Conservation (phyloP, 1,284 basidiomycete species). For the Moesziomyces sp. region DNA sequence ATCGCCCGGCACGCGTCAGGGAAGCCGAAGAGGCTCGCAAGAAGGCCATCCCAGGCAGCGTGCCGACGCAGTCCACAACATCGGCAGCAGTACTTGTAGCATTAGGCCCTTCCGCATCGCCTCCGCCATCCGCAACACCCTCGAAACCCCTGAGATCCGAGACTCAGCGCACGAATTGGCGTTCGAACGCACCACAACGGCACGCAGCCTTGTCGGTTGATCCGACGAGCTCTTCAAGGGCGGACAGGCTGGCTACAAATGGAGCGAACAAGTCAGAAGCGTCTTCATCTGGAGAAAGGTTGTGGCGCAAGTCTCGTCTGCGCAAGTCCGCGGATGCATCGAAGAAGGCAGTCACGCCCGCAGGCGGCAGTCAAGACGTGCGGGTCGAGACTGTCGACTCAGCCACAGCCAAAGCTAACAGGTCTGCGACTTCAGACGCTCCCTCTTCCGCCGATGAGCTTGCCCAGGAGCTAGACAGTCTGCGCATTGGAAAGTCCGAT, state of each 20-base stretch:
- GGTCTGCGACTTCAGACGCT: background rate
- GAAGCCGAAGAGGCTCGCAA: conserved; percentile 36
- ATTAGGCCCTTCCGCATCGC: too few species aligned
- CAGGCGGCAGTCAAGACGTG: background rate
- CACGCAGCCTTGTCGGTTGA: conserved; percentile 5
- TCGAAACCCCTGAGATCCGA: background rate
- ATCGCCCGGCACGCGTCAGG: conserved; percentile 70
- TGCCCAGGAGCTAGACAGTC: conserved; percentile 13
- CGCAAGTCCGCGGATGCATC: conserved; percentile 11
- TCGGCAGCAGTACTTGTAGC: too few species aligned
- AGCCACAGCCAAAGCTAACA: background rate
- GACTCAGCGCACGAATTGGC: conserved; percentile 7
- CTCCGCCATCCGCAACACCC: background rate
- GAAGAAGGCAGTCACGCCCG: background rate
- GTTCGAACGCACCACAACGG: conserved; percentile 2
- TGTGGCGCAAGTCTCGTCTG: conserved; percentile 32
- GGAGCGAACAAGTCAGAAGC: background rate
- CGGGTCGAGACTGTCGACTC: background rate
- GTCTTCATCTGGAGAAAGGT: background rate
- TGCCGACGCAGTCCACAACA: too few species aligned
- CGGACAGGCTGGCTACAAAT: background rate
- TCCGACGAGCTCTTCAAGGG: background rate
- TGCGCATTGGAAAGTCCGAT: conserved; percentile 9
- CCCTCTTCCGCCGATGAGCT: conserved; percentile 16
- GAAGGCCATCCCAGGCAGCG: conserved; percentile 12